These are phyloP conservation scores for Cladophialophora bantiana DNA, from an alignment of 2,329 filamentous ascomycete genomes.

Conservation along the genomic window DNA sequence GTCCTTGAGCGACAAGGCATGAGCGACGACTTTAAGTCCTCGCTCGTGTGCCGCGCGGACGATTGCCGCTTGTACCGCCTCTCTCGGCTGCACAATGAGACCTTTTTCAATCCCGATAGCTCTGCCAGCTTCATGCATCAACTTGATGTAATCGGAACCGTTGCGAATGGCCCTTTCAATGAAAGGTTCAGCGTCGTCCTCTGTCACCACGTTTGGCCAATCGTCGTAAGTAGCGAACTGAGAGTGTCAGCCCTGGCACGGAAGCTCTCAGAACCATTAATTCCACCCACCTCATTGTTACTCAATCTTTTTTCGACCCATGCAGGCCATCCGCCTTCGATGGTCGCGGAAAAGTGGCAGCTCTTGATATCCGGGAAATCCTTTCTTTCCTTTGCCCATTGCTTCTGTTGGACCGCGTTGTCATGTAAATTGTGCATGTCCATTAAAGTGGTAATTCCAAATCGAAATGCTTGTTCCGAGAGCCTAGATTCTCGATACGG, in stretches of 20 bases:
- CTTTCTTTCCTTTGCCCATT: slow-evolving; percentile 21
- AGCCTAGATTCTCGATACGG: slow-evolving; percentile 13
- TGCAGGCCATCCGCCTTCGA: slow-evolving; percentile 59
- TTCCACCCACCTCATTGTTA: slow-evolving; percentile 15
- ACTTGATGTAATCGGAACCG: slow-evolving; percentile 87
- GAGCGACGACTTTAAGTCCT: slow-evolving; percentile 42
- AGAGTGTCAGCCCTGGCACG: slow-evolving; percentile 40
- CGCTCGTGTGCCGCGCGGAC: slow-evolving; percentile 48
- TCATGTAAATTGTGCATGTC: slow-evolving; percentile 28
- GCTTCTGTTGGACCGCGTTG: slow-evolving; percentile 16
- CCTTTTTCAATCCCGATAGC: slow-evolving; percentile 45
- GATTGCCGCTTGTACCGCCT: slow-evolving; percentile 55
- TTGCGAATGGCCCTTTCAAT: slow-evolving; percentile 74
- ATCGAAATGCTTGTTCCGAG: slow-evolving; percentile 23
- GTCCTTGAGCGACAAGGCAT: slow-evolving; percentile 41
- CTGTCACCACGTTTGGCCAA: slow-evolving; percentile 55
- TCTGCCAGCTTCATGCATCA: slow-evolving; percentile 78
- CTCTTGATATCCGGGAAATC: slow-evolving; percentile 53
- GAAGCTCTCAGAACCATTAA: slow-evolving; percentile 37
- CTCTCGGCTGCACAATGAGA: slow-evolving; percentile 48
- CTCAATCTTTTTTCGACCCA: slow-evolving; percentile 19
- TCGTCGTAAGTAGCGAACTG: slow-evolving; percentile 48
- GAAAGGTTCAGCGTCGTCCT: slow-evolving; percentile 52
- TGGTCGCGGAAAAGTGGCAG: slow-evolving; percentile 56
- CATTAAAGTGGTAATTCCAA: slow-evolving; percentile 30